Conservation (phyloP, 371 early-diverging fungal species). For the Mortierella sp. region DNA sequence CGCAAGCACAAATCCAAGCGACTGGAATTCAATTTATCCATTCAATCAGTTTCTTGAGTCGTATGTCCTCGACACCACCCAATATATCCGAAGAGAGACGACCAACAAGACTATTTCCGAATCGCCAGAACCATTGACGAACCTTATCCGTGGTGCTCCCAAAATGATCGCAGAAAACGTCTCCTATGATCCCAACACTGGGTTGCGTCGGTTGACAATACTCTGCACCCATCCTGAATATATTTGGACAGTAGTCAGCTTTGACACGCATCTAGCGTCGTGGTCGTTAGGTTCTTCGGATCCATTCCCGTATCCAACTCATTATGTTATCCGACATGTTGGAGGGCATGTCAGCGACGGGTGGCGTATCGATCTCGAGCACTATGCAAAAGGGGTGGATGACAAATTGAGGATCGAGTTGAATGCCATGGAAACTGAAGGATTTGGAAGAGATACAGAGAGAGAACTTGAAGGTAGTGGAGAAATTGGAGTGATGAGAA, state of each 20-base stretch:
- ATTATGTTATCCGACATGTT: conserved; percentile 73
- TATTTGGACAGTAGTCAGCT: conserved; percentile 74
- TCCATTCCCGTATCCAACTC: conserved; percentile 55
- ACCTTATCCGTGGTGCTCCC: conserved; percentile 58
- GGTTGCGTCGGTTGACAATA: conserved; percentile 65
- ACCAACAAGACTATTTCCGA: conserved; percentile 45
- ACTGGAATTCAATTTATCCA: conserved; percentile 76
- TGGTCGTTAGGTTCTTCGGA: conserved; percentile 70
- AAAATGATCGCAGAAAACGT: conserved; percentile 60
- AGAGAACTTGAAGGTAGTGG: conserved; percentile 64
- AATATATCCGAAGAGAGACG: conserved; percentile 57
- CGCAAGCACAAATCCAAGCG: conserved; percentile 57
- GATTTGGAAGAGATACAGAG: conserved; percentile 59
- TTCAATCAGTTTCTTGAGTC: conserved; percentile 75
- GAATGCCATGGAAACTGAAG: conserved; percentile 67
- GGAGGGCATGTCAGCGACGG: conserved; percentile 71
- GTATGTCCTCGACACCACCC: conserved; percentile 66
- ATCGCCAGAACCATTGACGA: conserved; percentile 23
- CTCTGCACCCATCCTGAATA: conserved; percentile 66
- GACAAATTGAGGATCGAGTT: conserved; percentile 64
- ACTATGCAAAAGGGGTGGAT: conserved; percentile 33
- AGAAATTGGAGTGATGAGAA: conserved; percentile 62
- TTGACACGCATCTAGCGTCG: conserved; percentile 67
- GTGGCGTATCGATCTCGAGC: conserved; percentile 65
- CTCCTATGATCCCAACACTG: conserved; percentile 61